Base-by-base conservation (phyloP, 805 yeast genomes). In the Saccharomycopsis olivae region DNA sequence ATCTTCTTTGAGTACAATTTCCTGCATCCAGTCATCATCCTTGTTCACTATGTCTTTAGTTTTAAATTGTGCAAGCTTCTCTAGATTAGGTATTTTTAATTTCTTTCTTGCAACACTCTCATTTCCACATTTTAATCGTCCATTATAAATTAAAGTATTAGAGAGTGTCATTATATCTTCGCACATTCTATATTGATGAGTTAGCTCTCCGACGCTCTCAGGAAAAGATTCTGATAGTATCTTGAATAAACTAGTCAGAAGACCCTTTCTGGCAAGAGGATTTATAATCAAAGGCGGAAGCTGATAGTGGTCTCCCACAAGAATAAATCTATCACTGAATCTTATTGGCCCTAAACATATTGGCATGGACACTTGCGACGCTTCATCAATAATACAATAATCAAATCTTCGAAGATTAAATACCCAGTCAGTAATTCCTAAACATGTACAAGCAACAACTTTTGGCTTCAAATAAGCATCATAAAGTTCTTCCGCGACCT, bases 231-330 rank as follows among this genome's bases (percentile, higher is more conserved):
- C 87, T 47, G 89, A 77, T 30, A 92, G 65, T 2, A 69, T 62
- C 53, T 75, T 77, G 61, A 92, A 92, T 40, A 94, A 61, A 1
- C 96, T 86, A 29, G 68, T 68, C 28, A 82, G 82, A 8, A 92
- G 60, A 0, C 70, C 75, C 10, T 50, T 49, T 39, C 67, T 67
- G 0, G 96, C 95, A 15, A 68, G 70, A 0, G 77, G 70, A 50
- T 75, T 75, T 19, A 71, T 67, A 1, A 92, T 87, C 37, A 92
- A 63, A 1, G 99, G 98, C 2, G 96, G 94, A 19, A 92, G 64
- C 57, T 92, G 99, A 48, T 71, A 75, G 56, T 92, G 97, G 55
- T 92, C 99, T 8, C 99, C 99, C n/a, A 92, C 96, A 45, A 92
- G 66, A 1, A 92, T 69, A 55, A 89, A 92, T 56, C 72, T 82